Conservation (phyloP, 2,329 filamentous ascomycete genomes). For the Raffaelea deltoideospora region DNA sequence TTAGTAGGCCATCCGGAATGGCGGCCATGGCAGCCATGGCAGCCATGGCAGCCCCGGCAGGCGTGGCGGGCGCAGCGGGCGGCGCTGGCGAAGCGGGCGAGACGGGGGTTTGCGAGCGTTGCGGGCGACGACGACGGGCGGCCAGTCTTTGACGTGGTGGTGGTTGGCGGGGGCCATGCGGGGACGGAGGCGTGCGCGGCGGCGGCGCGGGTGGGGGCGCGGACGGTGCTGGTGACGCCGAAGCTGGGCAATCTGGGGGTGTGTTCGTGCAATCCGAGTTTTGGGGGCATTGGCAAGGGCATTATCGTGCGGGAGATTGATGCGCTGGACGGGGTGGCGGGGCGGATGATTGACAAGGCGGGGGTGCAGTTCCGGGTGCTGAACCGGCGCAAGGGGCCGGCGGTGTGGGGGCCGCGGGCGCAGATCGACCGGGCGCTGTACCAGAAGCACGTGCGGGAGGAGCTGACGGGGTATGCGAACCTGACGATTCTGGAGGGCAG, state of each 20-base stretch:
- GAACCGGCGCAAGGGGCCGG: conserved; percentile 80
- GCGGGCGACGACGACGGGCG: conserved; percentile 1
- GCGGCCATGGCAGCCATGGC: no score
- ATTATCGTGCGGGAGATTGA: conserved; percentile 93
- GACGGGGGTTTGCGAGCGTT: conserved; percentile 6
- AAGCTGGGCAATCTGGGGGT: conserved; percentile 79
- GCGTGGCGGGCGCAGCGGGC: background rate
- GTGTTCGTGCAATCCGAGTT: conserved; percentile 93
- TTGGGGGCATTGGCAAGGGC: conserved; percentile 96
- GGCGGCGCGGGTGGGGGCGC: conserved; percentile 74
- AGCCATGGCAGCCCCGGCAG: no score
- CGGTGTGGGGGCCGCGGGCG: conserved; percentile 91
- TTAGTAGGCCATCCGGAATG: no score
- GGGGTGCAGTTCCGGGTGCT: conserved; percentile 87
- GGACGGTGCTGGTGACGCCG: conserved; percentile 80
- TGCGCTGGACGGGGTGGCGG: conserved; percentile 79
- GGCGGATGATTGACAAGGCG: conserved; percentile 80
- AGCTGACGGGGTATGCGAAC: conserved; percentile 64
- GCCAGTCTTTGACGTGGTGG: conserved; percentile 69
- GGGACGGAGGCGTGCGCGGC: conserved; percentile 88
- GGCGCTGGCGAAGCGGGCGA: background rate
- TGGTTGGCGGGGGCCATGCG: conserved; percentile 91
- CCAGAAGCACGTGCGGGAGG: conserved; percentile 77
- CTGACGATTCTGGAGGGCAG: conserved; percentile 71
- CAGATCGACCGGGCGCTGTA: conserved; percentile 91